Conservation (phyloP, 441 rosid genomes). For the Sinapis alba region DNA sequence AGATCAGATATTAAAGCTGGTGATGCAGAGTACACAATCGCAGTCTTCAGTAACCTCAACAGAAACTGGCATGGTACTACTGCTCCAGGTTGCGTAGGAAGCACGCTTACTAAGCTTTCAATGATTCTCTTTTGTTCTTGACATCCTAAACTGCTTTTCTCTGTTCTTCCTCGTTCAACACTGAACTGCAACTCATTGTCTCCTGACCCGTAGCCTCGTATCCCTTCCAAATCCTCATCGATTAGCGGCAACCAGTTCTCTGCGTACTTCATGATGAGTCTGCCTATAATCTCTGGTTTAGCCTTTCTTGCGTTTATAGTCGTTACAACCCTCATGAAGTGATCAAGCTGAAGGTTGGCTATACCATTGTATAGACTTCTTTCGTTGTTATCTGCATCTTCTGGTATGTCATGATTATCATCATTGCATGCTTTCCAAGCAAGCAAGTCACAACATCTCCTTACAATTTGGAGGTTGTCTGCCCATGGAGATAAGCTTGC, state of each 20-base stretch:
- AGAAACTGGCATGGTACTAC: conserved; percentile 70
- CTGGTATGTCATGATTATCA: conserved; percentile 27
- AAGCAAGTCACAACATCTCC: conserved; percentile 81
- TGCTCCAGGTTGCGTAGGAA: conserved; percentile 65
- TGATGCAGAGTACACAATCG: conserved; percentile 66
- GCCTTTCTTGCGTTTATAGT: conserved; percentile 59
- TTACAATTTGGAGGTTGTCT: conserved; percentile 77
- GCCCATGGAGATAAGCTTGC: conserved; percentile 76
- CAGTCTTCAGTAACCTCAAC: conserved; percentile 67
- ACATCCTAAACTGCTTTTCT: conserved; percentile 44
- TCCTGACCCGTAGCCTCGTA: conserved; percentile 58
- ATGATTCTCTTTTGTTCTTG: conserved; percentile 60
- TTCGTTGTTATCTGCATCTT: conserved; percentile 41
- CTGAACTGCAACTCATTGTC: conserved; percentile 66
- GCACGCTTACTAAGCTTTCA: conserved; percentile 73
- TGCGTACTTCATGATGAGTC: conserved; percentile 63
- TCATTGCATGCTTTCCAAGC: conserved; percentile 73
- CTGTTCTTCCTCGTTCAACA: conserved; percentile 44
- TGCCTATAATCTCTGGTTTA: conserved; percentile 58
- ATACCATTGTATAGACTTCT: conserved; percentile 60
- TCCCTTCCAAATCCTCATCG: conserved; percentile 65
- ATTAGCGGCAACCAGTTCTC: conserved; percentile 56
- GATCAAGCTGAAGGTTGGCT: conserved; percentile 60
- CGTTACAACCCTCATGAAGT: conserved; percentile 70
- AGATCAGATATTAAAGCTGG: conserved; percentile 78